Evolutionary conservation across 2,329 filamentous ascomycete species (phyloP).

Genomic region (Apiospora phragmitis): DNA sequence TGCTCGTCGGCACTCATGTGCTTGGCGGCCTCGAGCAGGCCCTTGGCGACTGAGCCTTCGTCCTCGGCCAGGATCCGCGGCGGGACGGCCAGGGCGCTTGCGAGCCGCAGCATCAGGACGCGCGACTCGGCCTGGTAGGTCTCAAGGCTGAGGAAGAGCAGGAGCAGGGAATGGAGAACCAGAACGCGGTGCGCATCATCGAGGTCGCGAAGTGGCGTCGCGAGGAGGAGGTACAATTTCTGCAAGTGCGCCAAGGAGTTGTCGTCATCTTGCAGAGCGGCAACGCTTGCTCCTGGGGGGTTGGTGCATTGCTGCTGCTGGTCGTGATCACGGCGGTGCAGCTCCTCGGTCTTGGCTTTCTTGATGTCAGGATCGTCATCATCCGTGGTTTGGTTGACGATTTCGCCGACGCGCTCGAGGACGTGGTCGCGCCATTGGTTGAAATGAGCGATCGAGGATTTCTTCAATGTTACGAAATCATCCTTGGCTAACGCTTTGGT

Average conservation of each 20-base stretch:
- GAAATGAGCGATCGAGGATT: slow-evolving; percentile 27
- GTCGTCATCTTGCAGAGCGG: slow-evolving; percentile 32
- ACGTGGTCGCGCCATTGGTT: slow-evolving; percentile 32
- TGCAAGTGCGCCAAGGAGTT: slow-evolving; percentile 44
- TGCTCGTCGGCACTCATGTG: slow-evolving; percentile 64
- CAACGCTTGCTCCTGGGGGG: neutral
- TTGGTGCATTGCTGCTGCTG: neutral
- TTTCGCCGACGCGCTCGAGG: slow-evolving; percentile 29
- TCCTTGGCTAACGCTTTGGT: slow-evolving; percentile 24
- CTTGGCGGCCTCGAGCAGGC: slow-evolving; percentile 72
- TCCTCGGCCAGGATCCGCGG: slow-evolving; percentile 65
- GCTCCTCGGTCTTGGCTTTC: slow-evolving; percentile 15
- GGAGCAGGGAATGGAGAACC: slow-evolving; percentile 69
- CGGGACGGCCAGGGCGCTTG: slow-evolving; percentile 71
- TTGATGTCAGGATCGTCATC: slow-evolving; percentile 16
- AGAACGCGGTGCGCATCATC: slow-evolving; percentile 61
- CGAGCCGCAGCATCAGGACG: slow-evolving; percentile 67
- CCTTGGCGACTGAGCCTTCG: slow-evolving; percentile 74
- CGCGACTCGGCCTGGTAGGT: slow-evolving; percentile 77
- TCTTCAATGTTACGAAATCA: slow-evolving; percentile 27
- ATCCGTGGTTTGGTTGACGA: slow-evolving; percentile 26
- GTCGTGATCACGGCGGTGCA: neutral
- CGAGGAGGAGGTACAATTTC: slow-evolving; percentile 59
- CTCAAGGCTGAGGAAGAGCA: slow-evolving; percentile 74
- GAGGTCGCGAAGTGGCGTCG: slow-evolving; percentile 62